Base-by-base conservation (phyloP, 176 grass and related monocot genomes). In the Hsuehochloa calcarea region DNA sequence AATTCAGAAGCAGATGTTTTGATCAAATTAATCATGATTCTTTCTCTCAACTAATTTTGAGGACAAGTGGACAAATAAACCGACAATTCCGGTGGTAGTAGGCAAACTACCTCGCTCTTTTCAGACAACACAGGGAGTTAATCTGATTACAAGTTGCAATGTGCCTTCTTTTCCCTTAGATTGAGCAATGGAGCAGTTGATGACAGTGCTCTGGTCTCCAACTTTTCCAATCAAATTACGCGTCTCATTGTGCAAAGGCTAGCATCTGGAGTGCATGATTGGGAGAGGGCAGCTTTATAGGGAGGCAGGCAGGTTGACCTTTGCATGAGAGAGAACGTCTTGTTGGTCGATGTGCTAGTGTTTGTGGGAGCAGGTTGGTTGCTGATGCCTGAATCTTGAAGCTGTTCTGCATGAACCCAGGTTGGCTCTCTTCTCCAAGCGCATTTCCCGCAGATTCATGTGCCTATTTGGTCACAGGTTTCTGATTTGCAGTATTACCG, bases 51-150 rank as follows among this genome's bases (percentile, higher is more conserved):
- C 25, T 46, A 64, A 62, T 27, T 27, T 22, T 38, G 37, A 58
- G 16, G 12, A 77, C 83, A 68, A 77, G 73, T 59, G 63, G 83
- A 35, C 63, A 85, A 77, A 55, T 34, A 16, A 77, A 19, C 82
- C 72, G 23, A 22, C 35, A 65, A 77, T 77, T 85, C 61, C 45
- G 70, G 82, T 50, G 50, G 63, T 44, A 41, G 63, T 44, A 41
- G 12, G 71, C 63, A 26, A 52, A 31, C 80, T 15, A 82, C 10
- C 39, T n/a, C 70, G 4, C 20, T 78, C 74, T 56, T 55, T 56
- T 22, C 20, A n/a, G 20, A 7, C 20, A 22, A n/a, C 54, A 8
- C 54, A n/a, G 20, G 54, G 2, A 56, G 52, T 56, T 56, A 56
- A 56, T 56, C 19, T 11, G 74, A 59, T 31, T 70, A 16, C 68